phyloP scores from a whole-genome alignment of 176 grass and related monocot genomes.

The Musa troglodytarum region DNA sequence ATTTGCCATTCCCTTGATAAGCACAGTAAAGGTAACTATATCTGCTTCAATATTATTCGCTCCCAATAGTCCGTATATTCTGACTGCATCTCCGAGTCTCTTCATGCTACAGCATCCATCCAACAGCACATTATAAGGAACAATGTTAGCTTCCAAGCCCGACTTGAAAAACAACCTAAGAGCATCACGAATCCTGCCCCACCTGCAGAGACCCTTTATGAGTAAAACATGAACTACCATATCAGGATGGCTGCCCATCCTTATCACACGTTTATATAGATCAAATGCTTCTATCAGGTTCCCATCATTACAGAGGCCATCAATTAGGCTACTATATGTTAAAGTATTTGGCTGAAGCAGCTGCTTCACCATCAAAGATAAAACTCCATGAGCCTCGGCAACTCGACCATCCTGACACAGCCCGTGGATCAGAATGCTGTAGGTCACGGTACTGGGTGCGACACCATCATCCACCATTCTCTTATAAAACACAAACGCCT shows the following conservation, averaged over 20 bases:
- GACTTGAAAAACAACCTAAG: constrained; percentile 1
- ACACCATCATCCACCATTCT: constrained; percentile 15
- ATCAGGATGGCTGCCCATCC: neutral
- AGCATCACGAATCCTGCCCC: constrained; percentile 9
- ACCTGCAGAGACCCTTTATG: constrained; percentile 13
- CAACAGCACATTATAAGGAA: constrained; percentile 11
- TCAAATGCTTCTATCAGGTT: constrained; percentile 20
- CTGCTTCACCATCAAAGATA: constrained; percentile 11
- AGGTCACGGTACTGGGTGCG: neutral
- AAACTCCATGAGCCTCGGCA: constrained; percentile 5
- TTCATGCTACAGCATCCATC: constrained; percentile 3
- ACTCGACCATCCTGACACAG: constrained; percentile 10
- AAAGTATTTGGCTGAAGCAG: constrained; percentile 5
- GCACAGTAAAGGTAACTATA: constrained; percentile 13
- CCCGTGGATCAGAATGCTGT: constrained; percentile 20
- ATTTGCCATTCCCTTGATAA: constrained; percentile 19
- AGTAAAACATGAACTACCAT: neutral
- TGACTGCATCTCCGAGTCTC: constrained; percentile 9
- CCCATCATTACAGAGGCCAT: constrained; percentile 14
- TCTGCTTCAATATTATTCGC: constrained; percentile 4
- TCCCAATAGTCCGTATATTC: neutral
- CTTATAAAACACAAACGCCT: constrained; percentile 8
- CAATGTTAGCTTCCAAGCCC: constrained; percentile 10
- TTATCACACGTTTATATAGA: neutral
- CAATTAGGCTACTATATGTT: constrained; percentile 8